Base-by-base conservation (phyloP, 805 yeast genomes). In the Yamadazyma sp. region DNA sequence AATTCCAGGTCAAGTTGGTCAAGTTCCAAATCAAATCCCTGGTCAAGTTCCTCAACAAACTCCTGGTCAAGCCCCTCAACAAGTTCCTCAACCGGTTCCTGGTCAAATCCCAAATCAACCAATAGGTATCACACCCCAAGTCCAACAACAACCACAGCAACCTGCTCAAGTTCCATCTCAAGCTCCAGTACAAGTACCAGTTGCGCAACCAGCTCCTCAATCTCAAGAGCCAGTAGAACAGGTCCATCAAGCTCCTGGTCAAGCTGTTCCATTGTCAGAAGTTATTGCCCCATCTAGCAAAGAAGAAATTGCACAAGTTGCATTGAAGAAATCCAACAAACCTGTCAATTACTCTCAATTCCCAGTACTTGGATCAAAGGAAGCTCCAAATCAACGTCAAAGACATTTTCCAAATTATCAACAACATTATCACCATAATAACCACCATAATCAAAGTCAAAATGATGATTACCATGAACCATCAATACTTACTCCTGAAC, bases 401-500 rank as follows among this genome's bases (percentile, higher is more conserved):
- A 16, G 14, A 27, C 14, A 23, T 20, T 5, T 14, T 10, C 62
- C 44, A 16, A 55, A 36, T 19, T 50, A 35, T 27, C 40, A 13
- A 20, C 38, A 21, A 55, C 42, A 37, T 49, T 34, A 17, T 44
- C 33, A 10, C 55, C 33, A 35, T 9, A 38, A 44, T 12, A 10
- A 30, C 12, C 26, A 23, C 26, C 26, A 13, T 23, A 20, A 22
- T 13, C 38, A 34, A 7, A 38, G 27, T 20, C 47, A 43, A 15
- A 45, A 42, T 28, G 43, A 27, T 24, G 53, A 45, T 24, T 49
- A 42, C 22, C 55, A 46, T 29, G 62, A 53, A 15, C 53, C 51
- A 36, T 43, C 40, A 48, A 70, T 69, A 19, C 62, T 82, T 50
- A 68, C 82, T 27, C 85, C 84, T 6, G 91, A 82, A 51, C 89